phyloP scores from a whole-genome alignment of 2,329 filamentous ascomycete species.

The Mollisiaceae sp. region DNA sequence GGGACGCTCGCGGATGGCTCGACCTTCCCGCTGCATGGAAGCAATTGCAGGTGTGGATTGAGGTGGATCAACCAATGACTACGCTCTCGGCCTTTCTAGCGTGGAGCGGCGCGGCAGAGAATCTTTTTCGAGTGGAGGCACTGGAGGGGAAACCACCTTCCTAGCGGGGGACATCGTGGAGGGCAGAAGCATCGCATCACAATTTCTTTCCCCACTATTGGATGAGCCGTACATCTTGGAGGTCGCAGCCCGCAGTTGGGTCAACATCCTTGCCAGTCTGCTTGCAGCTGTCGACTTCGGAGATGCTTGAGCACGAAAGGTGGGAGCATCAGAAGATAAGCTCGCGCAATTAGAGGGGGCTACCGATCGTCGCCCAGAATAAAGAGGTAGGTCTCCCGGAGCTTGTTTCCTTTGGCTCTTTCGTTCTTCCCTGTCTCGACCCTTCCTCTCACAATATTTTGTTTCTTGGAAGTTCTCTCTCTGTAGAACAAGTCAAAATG shows the following conservation, averaged over 20 bases:
- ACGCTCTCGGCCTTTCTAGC: conserved; percentile 9
- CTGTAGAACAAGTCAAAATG: conserved; percentile 32
- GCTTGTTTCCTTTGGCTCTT: not conserved
- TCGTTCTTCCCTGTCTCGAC: not conserved
- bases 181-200: no score
- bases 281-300: conserved; percentile 4
- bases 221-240: not conserved
- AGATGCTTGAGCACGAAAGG: not conserved
- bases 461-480: not conserved
- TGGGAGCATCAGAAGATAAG: conserved; percentile 2
- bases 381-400: conserved; percentile 2
- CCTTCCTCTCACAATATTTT: not conserved
- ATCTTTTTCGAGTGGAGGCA: not conserved
- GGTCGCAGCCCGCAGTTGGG: not conserved
- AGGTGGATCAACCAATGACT: not conserved
- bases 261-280: not conserved
- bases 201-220: not conserved
- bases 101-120: not conserved
- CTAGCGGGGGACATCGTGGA: not conserved
- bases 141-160: not conserved
- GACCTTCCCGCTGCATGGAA: not conserved
- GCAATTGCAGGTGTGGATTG: no score
- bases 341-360: not conserved
- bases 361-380: conserved; percentile 2
- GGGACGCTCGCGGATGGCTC: not conserved